Percentiles rank a stretch among this genome's conserved stretches.
These are phyloP conservation scores for Ceratocystis cacaofunesta DNA, from an alignment of 2,329 filamentous ascomycete species.

Conservation along the genomic window DNA sequence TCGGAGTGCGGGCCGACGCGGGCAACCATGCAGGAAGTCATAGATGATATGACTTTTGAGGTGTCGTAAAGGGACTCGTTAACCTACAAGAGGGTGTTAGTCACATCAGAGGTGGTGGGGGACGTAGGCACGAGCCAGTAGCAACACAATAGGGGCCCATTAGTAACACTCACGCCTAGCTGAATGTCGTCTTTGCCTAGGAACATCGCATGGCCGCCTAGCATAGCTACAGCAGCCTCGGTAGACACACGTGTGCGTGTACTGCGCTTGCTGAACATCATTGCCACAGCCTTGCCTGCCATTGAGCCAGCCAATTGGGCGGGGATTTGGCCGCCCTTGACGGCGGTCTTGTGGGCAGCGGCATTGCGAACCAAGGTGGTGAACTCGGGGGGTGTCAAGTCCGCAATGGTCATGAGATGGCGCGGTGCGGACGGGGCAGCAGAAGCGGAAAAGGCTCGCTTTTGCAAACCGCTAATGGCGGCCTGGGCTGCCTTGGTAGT, in stretches of 20 bases:
- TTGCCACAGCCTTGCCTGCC: constrained; percentile 66
- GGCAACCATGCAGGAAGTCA: constrained; percentile 72
- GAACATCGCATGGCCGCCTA: constrained; percentile 95
- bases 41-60: constrained; percentile 81
- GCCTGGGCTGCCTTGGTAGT: constrained; percentile 24
- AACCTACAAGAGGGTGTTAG: constrained; percentile 35
- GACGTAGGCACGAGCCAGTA: neutral
- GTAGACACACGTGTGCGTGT: constrained; percentile 89
- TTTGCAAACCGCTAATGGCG: constrained; percentile 26
- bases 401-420: constrained; percentile 82
- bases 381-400: constrained; percentile 68
- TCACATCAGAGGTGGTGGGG: neutral
- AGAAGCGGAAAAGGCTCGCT: constrained; percentile 30
- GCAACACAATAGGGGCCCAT: no score
- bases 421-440: constrained; percentile 37
- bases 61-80: constrained; percentile 96
- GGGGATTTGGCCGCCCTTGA: constrained; percentile 55
- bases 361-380: constrained; percentile 73
- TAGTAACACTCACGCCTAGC: constrained; percentile 49
- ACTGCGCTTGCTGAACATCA: constrained; percentile 94
- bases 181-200: constrained; percentile 92
- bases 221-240: constrained; percentile 71
- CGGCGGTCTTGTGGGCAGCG: constrained; percentile 54
- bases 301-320: constrained; percentile 46
- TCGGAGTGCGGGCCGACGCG: constrained; percentile 67